Conservation (phyloP, 176 grass and related monocot genomes). For the Cenchrus americanus region DNA sequence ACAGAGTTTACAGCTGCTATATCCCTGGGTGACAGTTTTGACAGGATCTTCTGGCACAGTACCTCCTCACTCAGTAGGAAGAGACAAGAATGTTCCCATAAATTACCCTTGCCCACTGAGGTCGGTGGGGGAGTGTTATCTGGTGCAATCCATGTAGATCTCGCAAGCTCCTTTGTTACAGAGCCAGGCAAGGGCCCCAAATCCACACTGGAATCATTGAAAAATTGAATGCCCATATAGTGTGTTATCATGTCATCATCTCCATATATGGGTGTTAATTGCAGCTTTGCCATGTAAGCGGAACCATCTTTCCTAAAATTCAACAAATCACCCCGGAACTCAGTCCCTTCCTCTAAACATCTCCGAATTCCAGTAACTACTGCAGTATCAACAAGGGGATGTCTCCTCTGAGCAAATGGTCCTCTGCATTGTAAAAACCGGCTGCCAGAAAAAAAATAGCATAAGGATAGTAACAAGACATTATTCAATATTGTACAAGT, state of each 20-base stretch:
- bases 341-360: slow-evolving; percentile 72
- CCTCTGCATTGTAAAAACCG: slow-evolving; percentile 95
- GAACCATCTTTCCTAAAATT: slow-evolving; percentile 97
- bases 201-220: slow-evolving; percentile 67
- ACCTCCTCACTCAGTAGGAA: slow-evolving; percentile 88
- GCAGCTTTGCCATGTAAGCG: slow-evolving; percentile 68
- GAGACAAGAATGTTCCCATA: slow-evolving; percentile 68
- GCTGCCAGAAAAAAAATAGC: slow-evolving; percentile 41
- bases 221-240: slow-evolving; percentile 92
- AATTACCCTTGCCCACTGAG: slow-evolving; percentile 50
- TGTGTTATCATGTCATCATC: slow-evolving; percentile 87
- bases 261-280: slow-evolving; percentile 76
- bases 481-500: neutral
- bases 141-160: slow-evolving; percentile 39
- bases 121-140: slow-evolving; percentile 36
- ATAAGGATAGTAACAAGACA: slow-evolving; percentile 16
- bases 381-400: slow-evolving; percentile 83
- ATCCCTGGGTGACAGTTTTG: slow-evolving; percentile 81
- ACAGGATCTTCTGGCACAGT: slow-evolving; percentile 79
- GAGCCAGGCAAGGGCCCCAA: slow-evolving; percentile 49
- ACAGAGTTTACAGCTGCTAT: slow-evolving; percentile 92
- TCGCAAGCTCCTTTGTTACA: slow-evolving; percentile 48
- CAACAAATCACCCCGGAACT: slow-evolving; percentile 86
- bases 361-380: slow-evolving; percentile 73
- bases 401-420: slow-evolving; percentile 77